Evolutionary conservation across 1,139 yeast species (phyloP), one percentile per base, ranked within the genome.

Genomic region (Hemisphaericaspora lyxosophila): DNA sequence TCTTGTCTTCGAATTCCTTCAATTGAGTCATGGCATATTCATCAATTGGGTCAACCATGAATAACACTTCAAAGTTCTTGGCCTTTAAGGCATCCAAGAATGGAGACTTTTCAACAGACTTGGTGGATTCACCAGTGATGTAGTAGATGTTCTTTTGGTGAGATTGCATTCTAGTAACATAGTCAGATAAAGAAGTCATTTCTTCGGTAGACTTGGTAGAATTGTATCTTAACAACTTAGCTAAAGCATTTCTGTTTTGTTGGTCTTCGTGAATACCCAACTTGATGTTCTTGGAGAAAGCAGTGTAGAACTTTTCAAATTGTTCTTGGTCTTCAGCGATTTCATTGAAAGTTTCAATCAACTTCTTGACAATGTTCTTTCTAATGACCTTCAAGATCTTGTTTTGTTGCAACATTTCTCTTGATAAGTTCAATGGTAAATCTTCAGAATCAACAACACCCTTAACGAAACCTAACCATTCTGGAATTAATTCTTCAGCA

Each of bases 381-480:
- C 94, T 88, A 68, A 94, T 94, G 53, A 94, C 98, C 85, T 94
- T 94, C 75, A 94, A 82, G 73, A 94, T 94, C 88, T 92, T 94
- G 88, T 94, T 92, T 78, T 94, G 99, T 78, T 94, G 99, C 67
- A 94, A 82, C 88, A 94, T 86, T 78, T 94, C 99, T 87, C 99
- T 92, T 59, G 98, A 94, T 77, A 94, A 82, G 94, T 94, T 94
- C 73, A 94, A 86, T 72, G 99, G 99, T 72, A 94, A 80, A 74
- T 94, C 99, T 78, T 94, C 98, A 57, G 97, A 89, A 77, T 94
- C 99, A 49, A 94, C 99, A 68, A 94, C 98, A 82, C 99, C 99
- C 78, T 79, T 90, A 62, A 94, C 87, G 71, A 94, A 94, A 47
- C 90, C 75, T 67, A 92, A 85, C 98, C 98, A 94, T 73, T 92